Evolutionary conservation across 2,329 filamentous ascomycete genomes (phyloP).

Genomic region (Chaetomium globosum): DNA sequence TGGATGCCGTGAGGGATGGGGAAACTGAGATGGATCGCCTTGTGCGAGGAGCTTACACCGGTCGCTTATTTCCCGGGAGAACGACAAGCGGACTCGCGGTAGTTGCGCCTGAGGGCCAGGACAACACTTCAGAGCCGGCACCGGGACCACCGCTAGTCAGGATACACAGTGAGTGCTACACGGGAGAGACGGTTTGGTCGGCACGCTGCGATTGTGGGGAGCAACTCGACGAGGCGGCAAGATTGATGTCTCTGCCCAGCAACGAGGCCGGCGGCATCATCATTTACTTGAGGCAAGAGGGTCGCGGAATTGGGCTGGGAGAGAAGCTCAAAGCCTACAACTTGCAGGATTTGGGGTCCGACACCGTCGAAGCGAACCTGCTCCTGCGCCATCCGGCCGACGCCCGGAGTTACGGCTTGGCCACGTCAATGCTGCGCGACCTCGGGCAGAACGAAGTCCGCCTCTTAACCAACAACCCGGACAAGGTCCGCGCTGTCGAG

Average conservation of each 20-base stretch:
- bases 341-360: conserved; percentile 92
- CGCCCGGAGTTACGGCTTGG: conserved; percentile 91
- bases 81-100: conserved; percentile 67
- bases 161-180: conserved; percentile 98
- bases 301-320: conserved; percentile 88
- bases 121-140: neutral
- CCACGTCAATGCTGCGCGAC: conserved; percentile 90
- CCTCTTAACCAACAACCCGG: conserved; percentile 93
- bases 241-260: conserved; percentile 78
- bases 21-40: conserved; percentile 90
- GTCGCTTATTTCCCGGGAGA: conserved; percentile 81
- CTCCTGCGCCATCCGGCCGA: conserved; percentile 90
- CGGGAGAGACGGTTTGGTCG: conserved; percentile 97
- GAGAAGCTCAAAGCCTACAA: conserved; percentile 99
- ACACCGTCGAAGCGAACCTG: conserved; percentile 95
- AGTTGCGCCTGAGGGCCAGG: conserved; percentile 26
- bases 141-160: conserved; percentile 71
- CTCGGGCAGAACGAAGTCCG: conserved; percentile 77
- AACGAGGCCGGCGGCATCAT: conserved; percentile 78
- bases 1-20: conserved; percentile 71
- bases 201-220: conserved; percentile 97
- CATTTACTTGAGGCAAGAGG: conserved; percentile 93
- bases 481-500: conserved; percentile 93
- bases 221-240: conserved; percentile 92
- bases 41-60: conserved; percentile 90